Conservation (phyloP, 1,139 yeast species). For the Geotrichum carabidarum region DNA sequence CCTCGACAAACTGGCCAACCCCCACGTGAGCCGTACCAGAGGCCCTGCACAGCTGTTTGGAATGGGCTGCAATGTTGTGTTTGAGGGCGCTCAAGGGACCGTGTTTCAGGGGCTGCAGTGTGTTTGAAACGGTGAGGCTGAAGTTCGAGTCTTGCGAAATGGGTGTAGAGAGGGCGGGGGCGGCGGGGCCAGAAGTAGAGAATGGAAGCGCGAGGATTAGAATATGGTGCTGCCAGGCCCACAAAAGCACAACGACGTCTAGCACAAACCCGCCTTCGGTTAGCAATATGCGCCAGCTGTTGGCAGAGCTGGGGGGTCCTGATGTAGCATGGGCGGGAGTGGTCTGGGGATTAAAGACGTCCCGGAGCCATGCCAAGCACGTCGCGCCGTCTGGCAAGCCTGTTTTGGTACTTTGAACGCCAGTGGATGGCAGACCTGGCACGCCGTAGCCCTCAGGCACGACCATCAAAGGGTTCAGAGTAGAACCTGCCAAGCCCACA, state of each 20-base stretch:
- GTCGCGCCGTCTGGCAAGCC: neutral
- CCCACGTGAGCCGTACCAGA: neutral
- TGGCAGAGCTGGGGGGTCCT: no score
- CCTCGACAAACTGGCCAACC: neutral
- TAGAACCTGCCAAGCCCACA: conserved; percentile 7
- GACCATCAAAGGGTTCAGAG: conserved; percentile 1
- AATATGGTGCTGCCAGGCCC: conserved; percentile 10
- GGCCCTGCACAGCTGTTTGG: neutral
- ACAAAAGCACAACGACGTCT: neutral
- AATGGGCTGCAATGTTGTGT: neutral
- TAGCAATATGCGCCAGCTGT: conserved; percentile 3
- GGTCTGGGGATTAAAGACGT: conserved; percentile 3
- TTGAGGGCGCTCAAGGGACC: neutral
- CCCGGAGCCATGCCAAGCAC: conserved; percentile 5
- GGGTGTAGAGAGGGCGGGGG: no score
- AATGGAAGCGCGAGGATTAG: conserved; percentile 1
- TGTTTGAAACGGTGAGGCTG: neutral
- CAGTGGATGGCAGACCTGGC: neutral
- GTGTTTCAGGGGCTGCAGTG: neutral
- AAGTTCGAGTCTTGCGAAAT: neutral
- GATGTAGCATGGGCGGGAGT: neutral
- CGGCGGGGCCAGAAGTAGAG: no score
- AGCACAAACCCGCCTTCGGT: conserved; percentile 1
- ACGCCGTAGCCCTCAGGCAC: neutral
- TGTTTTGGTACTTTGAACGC: neutral